Evolutionary conservation across 2,329 filamentous ascomycete genomes (phyloP).

Genomic region (Ophiostoma quercus): DNA sequence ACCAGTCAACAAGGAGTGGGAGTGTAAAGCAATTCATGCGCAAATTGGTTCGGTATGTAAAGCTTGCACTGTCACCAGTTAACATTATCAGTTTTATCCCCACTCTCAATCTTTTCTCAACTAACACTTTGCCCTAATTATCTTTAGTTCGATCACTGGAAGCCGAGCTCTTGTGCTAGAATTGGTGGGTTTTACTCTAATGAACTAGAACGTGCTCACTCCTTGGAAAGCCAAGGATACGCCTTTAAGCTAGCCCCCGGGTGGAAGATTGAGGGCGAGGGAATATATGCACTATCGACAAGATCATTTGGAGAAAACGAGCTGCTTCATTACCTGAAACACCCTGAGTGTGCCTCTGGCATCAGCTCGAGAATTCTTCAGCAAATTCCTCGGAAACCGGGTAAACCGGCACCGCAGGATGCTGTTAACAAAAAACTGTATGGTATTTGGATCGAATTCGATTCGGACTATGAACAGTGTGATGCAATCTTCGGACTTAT

Average conservation of each 20-base stretch:
- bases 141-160: background rate
- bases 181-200: background rate
- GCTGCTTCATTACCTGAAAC: background rate
- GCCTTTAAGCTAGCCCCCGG: background rate
- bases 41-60: background rate
- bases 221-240: background rate
- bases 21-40: background rate
- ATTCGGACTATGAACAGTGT: background rate
- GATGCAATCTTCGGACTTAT: too few species aligned
- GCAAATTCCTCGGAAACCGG: background rate
- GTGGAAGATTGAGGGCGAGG: background rate
- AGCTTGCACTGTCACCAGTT: background rate
- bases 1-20: background rate
- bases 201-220: background rate
- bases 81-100: too few species aligned
- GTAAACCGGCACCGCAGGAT: background rate
- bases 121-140: background rate
- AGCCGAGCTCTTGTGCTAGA: background rate
- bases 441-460: background rate
- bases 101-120: background rate
- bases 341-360: background rate
- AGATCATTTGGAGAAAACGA: background rate
- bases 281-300: background rate
- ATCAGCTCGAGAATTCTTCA: background rate
- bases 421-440: background rate